phyloP scores from a whole-genome alignment of 805 yeast genomes.

The Metschnikowia proteae region DNA sequence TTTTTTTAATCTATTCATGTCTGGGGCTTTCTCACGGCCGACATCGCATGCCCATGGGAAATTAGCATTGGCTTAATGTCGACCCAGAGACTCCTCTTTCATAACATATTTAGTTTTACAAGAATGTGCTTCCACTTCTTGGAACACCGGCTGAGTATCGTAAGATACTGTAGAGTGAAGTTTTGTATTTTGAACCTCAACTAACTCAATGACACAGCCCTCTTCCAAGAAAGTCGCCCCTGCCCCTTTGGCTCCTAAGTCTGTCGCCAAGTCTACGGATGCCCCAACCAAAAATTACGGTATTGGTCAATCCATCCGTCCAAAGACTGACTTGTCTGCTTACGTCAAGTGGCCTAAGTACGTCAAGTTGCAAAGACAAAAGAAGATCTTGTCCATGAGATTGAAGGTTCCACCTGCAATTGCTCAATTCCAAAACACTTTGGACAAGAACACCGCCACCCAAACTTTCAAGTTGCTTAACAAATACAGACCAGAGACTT shows the following conservation, averaged over 20 bases:
- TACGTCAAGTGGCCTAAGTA: constrained; percentile 99
- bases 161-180: constrained; percentile 39
- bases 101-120: constrained; percentile 13
- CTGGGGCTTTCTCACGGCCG: constrained; percentile 3
- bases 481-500: constrained; percentile 99
- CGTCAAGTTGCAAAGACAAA: constrained; percentile 98
- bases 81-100: constrained; percentile 3
- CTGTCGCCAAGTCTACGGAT: constrained; percentile 21
- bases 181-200: constrained; percentile 22
- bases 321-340: constrained; percentile 94
- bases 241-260: constrained; percentile 43
- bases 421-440: constrained; percentile 91
- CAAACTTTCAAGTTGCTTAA: constrained; percentile 94
- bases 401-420: constrained; percentile 98
- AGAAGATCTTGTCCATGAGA: constrained; percentile 91
- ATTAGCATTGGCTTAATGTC: background rate
- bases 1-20: constrained; percentile 16
- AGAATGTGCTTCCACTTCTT: constrained; percentile 35
- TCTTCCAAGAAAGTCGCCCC: constrained; percentile 48
- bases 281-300: constrained; percentile 69
- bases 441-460: constrained; percentile 98
- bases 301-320: constrained; percentile 94
- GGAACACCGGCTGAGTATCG: constrained; percentile 45
- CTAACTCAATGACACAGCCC: constrained; percentile 54
- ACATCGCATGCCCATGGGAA: background rate